Evolutionary conservation across 192 early-diverging fungal genomes (phyloP), one percentile per base, ranked within the genome.

Genomic region (Bifiguratus adelaidae): DNA sequence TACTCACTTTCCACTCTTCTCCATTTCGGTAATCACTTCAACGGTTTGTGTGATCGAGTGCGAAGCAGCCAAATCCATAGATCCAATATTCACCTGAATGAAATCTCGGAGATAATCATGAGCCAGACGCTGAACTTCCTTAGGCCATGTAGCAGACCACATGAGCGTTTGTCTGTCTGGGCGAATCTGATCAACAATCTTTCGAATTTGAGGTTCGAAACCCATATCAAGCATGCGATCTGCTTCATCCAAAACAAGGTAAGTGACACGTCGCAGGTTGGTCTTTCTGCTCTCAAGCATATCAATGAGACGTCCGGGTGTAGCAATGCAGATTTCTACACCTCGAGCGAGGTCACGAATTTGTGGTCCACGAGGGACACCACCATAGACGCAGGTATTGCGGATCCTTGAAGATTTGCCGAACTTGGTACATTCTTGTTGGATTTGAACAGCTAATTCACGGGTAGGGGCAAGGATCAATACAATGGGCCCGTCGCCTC

Each of bases 111-210:
- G 65, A 53, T 89, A 99, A 51, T 94, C 90, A 34, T 83, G 73
- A 15, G 92, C 96, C 8, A 99, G 77, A 47, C 73, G 68, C 58
- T 96, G 87, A 7, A 99, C 92, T 38, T 90, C 85, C 68, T 92
- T 94, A 24, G 96, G 96, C 94, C 94, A 99, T 3, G 96, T 99
- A 7, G 96, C 96, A 61, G 88, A 91, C 91, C 92, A 99, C 90
- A 99, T 93, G 36, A 99, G 78, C 16, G 94, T 99, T 63, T 99
- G 96, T 49, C 96, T 75, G 52, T 99, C 94, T 26, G 92, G 94
- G 3, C 92, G 81, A 64, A 96, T 95, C 63, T 92, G 92, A 45
- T 92, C 89, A 8, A 99, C 90, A 53, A 98, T 95, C 61, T 91
- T 90, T 50, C 93, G 83, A 60, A 98, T 94, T 64, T 98, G 93